Base-by-base conservation (phyloP, 2,329 filamentous ascomycete species). In the Bimuria novae-zelandiae region DNA sequence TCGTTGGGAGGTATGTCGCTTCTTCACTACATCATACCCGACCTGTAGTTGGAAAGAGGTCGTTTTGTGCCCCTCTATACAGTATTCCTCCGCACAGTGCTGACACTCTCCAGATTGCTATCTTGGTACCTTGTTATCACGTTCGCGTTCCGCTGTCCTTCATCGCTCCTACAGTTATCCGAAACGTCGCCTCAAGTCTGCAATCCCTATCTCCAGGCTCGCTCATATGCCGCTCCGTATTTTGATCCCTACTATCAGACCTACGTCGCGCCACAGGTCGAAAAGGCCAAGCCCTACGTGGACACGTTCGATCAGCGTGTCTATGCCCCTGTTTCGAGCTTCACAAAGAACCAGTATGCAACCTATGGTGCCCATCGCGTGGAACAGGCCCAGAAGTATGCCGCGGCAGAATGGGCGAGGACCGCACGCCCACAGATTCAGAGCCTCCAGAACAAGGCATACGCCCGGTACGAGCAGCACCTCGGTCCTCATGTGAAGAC, bases 61-160 rank as follows among this genome's bases (percentile, higher is more conserved):
- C n/a, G n/a, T n/a, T n/a, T n/a, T n/a, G n/a, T n/a, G n/a, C n/a
- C n/a, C n/a, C n/a, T n/a, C n/a, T n/a, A n/a, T n/a, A n/a, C n/a
- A n/a, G n/a, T n/a, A n/a, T n/a, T n/a, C n/a, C n/a, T 36, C n/a
- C 4, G 12, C 36, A 32, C 1, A 12, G n/a, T 33, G 17, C 46
- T 41, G 27, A 49, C 25, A 16, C 4, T n/a, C 19, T 10, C 7
- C 49, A 70, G 93, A 67, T 74, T 97, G 39, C 74, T 87, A 52
- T 88, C 90, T 17, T 99, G 93, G 93, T 96, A 94, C 72, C 82
- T 87, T 30, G 86, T 97, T 59, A 74, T 92, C 56, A 94, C 89
- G 21, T 78, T 94, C 50, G 76, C 93, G 54, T 89, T 99, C 72
- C 85, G 88, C 56, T 99, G 93, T 73, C 93, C 93, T 11, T 79